phyloP scores from a whole-genome alignment of 352 stramenopile species.

The Globisporangium nunn region DNA sequence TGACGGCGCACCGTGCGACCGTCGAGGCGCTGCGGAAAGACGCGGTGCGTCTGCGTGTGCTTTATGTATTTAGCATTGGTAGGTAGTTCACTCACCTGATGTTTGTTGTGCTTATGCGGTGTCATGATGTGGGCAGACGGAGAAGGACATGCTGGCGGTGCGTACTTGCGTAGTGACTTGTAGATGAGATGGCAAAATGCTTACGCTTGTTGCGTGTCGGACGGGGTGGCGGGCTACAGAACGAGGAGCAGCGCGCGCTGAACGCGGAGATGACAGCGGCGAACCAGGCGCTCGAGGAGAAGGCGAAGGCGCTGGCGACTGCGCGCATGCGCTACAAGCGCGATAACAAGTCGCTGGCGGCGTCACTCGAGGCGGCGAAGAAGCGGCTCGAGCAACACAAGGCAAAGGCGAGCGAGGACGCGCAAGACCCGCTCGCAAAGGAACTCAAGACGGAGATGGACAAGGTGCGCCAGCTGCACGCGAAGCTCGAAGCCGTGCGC shows the following conservation, averaged over 20 bases:
- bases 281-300: constrained; percentile 83
- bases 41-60: constrained; percentile 38
- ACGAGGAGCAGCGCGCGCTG: constrained; percentile 81
- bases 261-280: constrained; percentile 78
- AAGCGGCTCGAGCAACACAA: constrained; percentile 79
- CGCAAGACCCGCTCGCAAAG: constrained; percentile 70
- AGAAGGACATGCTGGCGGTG: constrained; percentile 84
- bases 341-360: constrained; percentile 76
- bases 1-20: constrained; percentile 45
- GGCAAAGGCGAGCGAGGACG: constrained; percentile 61
- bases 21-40: constrained; percentile 80
- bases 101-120: background rate
- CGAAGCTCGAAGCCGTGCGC: constrained; percentile 78
- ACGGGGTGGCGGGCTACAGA: constrained; percentile 21
- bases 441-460: constrained; percentile 84
- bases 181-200: too few species aligned
- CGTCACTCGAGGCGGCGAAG: constrained; percentile 73
- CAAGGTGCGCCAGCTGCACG: constrained; percentile 74
- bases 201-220: too few species aligned
- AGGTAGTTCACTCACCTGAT: too few species aligned
- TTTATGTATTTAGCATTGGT: background rate
- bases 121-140: constrained; percentile 55
- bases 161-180: constrained; percentile 1
- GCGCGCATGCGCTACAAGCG: constrained; percentile 87
- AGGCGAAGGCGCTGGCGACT: constrained; percentile 79